phyloP scores from a whole-genome alignment of 371 early-diverging fungal species.

The Mortierella sp. region DNA sequence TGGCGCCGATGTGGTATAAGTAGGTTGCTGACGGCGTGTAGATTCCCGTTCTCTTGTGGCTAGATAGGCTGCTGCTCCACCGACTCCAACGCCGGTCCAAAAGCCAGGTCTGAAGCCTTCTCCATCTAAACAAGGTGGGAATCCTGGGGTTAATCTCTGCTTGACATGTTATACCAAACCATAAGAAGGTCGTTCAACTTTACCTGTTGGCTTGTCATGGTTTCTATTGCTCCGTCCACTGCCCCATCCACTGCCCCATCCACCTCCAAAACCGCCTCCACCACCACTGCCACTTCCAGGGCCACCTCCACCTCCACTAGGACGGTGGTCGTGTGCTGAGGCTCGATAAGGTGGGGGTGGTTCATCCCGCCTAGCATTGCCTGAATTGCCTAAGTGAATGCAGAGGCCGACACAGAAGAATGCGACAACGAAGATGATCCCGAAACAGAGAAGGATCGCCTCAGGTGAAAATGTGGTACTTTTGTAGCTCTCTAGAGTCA shows the following conservation, averaged over 20 bases:
- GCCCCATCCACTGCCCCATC: slow-evolving; percentile 40
- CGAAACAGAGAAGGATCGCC: slow-evolving; percentile 4
- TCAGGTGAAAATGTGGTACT: too few species aligned
- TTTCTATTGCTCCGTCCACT: slow-evolving; percentile 19
- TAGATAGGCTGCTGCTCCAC: slow-evolving; percentile 44
- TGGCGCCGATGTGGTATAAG: slow-evolving; percentile 2
- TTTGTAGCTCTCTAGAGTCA: too few species aligned
- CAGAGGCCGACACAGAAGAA: too few species aligned
- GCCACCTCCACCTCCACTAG: slow-evolving; percentile 41
- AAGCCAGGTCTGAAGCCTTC: slow-evolving; percentile 52
- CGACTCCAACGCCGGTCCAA: slow-evolving; percentile 55
- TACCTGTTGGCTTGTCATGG: slow-evolving; percentile 24
- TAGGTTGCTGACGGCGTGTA: too few species aligned
- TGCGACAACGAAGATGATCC: slow-evolving; percentile 2
- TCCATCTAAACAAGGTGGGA: background rate
- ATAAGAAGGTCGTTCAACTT: too few species aligned
- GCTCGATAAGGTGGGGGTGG: slow-evolving; percentile 50
- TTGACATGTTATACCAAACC: too few species aligned
- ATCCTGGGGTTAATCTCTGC: too few species aligned
- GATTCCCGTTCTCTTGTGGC: slow-evolving; percentile 21
- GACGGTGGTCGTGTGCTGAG: slow-evolving; percentile 10
- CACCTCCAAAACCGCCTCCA: slow-evolving; percentile 27
- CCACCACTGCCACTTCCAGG: slow-evolving; percentile 39
- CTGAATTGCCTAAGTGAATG: background rate
- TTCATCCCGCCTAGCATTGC: slow-evolving; percentile 6